phyloP scores from a whole-genome alignment of 805 yeast species.

The Wickerhamomyces subpelliculosus region DNA sequence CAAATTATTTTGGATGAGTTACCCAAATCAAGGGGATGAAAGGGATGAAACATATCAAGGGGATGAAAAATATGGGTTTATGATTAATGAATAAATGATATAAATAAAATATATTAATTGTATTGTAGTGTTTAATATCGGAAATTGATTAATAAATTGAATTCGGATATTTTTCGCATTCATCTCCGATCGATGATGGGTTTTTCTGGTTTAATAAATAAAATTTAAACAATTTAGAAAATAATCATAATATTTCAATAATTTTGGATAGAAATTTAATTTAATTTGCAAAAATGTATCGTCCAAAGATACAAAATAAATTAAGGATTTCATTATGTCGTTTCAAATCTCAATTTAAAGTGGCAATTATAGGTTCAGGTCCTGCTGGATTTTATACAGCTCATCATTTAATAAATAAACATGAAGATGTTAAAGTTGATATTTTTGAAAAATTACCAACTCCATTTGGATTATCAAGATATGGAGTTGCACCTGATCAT shows the following conservation, averaged over 20 bases:
- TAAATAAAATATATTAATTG: too few species aligned
- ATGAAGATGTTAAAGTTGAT: slow-evolving; percentile 43
- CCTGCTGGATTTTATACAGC: slow-evolving; percentile 96
- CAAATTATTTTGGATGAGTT: slow-evolving; percentile 20
- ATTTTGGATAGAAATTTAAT: too few species aligned
- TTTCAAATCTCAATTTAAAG: not conserved
- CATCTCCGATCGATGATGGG: not conserved
- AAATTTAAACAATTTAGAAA: too few species aligned
- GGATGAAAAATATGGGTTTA: not conserved
- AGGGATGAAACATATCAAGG: too few species aligned
- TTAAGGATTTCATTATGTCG: not conserved
- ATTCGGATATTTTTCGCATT: too few species aligned
- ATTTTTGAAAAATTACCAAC: slow-evolving; percentile 81
- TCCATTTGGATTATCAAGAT: slow-evolving; percentile 87
- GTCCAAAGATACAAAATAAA: not conserved
- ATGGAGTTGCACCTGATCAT: slow-evolving; percentile 99
- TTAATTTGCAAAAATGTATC: slow-evolving; percentile 1
- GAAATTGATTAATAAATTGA: too few species aligned
- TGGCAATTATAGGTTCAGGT: slow-evolving; percentile 79
- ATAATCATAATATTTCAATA: too few species aligned
- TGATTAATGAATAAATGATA: not conserved
- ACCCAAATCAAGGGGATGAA: too few species aligned
- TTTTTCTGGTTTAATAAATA: too few species aligned
- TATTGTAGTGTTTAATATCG: too few species aligned
- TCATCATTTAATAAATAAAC: slow-evolving; percentile 53